Evolutionary conservation across 2,329 filamentous ascomycete genomes (phyloP).

Genomic region (Claviceps maximensis): DNA sequence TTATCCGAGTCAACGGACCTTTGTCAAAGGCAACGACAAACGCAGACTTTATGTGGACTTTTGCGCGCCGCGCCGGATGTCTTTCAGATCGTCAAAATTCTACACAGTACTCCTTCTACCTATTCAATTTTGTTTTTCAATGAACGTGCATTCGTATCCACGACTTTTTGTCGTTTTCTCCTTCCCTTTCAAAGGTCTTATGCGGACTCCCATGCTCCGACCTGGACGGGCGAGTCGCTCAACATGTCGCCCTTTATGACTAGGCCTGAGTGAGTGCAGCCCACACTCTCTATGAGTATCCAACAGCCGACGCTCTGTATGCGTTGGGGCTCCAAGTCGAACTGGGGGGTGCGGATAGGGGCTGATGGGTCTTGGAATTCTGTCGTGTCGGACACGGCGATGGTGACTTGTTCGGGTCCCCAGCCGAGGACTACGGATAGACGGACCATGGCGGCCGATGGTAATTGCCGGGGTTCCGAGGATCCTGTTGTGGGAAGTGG

Average conservation of each 20-base stretch:
- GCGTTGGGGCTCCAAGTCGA: constrained; percentile 59
- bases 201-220: constrained; percentile 28
- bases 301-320: constrained; percentile 48
- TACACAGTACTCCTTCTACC: no score
- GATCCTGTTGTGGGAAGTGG: constrained; percentile 13
- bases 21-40: not conserved
- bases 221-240: constrained; percentile 32
- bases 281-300: constrained; percentile 72
- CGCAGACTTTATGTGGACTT: no score
- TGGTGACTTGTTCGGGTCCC: constrained; percentile 50
- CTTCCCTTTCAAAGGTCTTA: not conserved
- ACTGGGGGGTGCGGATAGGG: constrained; percentile 56
- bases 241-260: constrained; percentile 40
- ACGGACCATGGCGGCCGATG: constrained; percentile 46
- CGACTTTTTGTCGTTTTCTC: no score
- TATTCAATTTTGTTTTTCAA: no score
- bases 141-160: no score
- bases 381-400: constrained; percentile 58
- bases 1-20: not conserved
- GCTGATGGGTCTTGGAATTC: constrained; percentile 57
- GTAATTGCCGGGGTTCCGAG: constrained; percentile 9
- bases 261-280: constrained; percentile 29
- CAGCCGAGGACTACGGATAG: constrained; percentile 61
- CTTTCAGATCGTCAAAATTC: not conserved
- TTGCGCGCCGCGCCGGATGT: no score